Evolutionary conservation across 805 yeast species (phyloP), one percentile per base, ranked within the genome.

Genomic region (Nematodospora valgi): DNA sequence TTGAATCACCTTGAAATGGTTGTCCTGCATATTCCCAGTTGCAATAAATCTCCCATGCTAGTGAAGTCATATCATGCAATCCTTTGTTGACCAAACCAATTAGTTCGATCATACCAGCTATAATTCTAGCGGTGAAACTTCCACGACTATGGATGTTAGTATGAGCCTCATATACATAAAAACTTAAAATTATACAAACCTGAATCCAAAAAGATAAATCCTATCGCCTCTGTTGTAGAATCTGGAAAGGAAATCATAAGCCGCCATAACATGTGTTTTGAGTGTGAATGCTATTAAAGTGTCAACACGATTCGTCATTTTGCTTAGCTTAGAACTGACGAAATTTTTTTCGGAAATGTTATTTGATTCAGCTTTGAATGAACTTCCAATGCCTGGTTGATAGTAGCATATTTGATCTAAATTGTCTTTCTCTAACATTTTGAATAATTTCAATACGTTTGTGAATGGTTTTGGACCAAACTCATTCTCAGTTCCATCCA

Each of bases 351-450:
- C 55, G 4, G 35, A 30, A 6, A 53, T 34, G n/a, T 47, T 41
- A n/a, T 40, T 44, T 16, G 55, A 50, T 8, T 71, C 73, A 8
- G 70, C 62, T 12, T 61, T 54, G 41, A 76, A 70, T 3, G 65
- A 57, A 8, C 74, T 70, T 1, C 87, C 86, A 17, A 81, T 70
- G 0, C 86, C 86, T 2, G 86, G 82, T 47, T 80, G 85, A 46
- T 80, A 80, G 46, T 79, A 79, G 46, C 83, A 78, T 24, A 74
- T 42, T 44, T 78, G 83, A 4, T 37, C 32, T 3, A 59, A 49
- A 16, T 58, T 53, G 28, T 64, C 65, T 38, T 71, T 74, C 10
- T 73, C 77, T 22, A 79, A 47, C 56, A 78, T 56, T 27, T 72
- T 60, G 49, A 69, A 80, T 10, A 78, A 40, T 45, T 73, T 74